Evolutionary conservation across 441 rosid genomes (phyloP).

Genomic region (Gossypium aridum): DNA sequence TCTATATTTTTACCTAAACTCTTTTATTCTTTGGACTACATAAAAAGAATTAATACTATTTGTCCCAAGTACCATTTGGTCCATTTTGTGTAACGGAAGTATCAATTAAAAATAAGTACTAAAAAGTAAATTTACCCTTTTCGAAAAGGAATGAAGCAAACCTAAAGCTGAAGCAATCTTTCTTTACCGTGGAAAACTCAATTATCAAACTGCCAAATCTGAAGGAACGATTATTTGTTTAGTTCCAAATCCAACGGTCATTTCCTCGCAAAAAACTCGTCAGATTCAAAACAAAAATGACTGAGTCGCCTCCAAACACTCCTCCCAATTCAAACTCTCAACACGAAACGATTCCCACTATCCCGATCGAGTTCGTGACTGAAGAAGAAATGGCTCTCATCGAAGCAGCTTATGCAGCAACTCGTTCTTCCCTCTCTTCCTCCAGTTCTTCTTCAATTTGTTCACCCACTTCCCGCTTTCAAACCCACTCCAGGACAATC

Average conservation of each 20-base stretch:
- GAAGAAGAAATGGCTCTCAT: constrained; percentile 87
- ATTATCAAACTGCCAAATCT: not conserved
- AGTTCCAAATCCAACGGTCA: not conserved
- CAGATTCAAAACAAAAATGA: constrained; percentile 17
- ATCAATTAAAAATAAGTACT: too few species aligned
- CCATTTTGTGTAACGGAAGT: too few species aligned
- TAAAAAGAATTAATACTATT: too few species aligned
- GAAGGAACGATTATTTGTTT: not conserved
- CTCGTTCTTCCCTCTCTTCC: constrained; percentile 34
- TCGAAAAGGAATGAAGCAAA: too few species aligned
- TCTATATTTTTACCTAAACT: rapidly evolving
- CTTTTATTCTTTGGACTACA: too few species aligned
- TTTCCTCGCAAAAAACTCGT: constrained; percentile 3
- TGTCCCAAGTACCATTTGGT: too few species aligned
- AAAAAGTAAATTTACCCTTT: too few species aligned
- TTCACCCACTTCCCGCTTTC: constrained; percentile 20
- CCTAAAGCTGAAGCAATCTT: too few species aligned
- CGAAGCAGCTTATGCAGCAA: constrained; percentile 61
- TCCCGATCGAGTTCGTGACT: constrained; percentile 71
- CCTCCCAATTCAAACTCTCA: not conserved
- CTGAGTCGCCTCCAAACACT: constrained; percentile 23
- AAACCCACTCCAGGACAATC: constrained; percentile 24
- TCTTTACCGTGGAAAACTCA: not conserved
- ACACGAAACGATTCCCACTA: constrained; percentile 20
- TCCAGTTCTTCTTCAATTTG: constrained; percentile 16